Percentiles rank a stretch among this genome's conserved stretches.
phyloP scores from a whole-genome alignment of 2,329 filamentous ascomycete species.

The Fusarium sp. region DNA sequence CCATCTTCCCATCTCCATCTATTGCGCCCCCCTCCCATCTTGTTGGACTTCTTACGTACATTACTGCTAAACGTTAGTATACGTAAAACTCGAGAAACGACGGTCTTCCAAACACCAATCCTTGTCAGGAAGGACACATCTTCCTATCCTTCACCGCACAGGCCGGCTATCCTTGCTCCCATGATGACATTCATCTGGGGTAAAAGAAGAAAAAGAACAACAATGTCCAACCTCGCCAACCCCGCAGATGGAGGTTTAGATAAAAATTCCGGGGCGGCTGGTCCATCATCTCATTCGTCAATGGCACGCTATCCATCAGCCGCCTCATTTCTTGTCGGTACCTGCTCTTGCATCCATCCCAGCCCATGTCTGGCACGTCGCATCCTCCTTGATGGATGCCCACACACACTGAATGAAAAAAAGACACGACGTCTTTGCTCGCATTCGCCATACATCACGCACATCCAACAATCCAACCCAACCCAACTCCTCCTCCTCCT shows the following conservation, averaged over 20 bases:
- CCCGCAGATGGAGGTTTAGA: slow-evolving; percentile 10
- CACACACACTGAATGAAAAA: neutral
- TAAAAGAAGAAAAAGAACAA: neutral
- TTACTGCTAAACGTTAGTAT: neutral
- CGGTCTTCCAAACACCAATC: neutral
- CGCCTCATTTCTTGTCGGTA: slow-evolving; percentile 1
- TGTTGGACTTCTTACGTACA: slow-evolving; percentile 3
- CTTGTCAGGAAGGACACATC: neutral
- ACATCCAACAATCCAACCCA: neutral
- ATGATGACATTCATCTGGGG: slow-evolving; percentile 3
- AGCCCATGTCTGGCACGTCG: neutral
- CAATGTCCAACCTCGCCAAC: neutral
- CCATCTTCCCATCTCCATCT: slow-evolving; percentile 7
- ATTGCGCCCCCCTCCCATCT: neutral
- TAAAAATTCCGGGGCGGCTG: slow-evolving; percentile 1
- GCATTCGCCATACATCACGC: slow-evolving; percentile 6
- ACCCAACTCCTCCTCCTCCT: neutral
- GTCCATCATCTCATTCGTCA: slow-evolving; percentile 25
- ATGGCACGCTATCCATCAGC: slow-evolving; percentile 17
- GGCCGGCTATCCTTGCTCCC: neutral
- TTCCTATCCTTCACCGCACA: neutral
- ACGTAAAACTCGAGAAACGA: neutral
- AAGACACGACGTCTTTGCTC: neutral
- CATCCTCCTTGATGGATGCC: neutral
- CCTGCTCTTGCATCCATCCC: neutral